A percentile compares a stretch with the other conserved stretches of the same genome.
Conservation (phyloP, 805 yeast species). For the Teunomyces atbi region DNA sequence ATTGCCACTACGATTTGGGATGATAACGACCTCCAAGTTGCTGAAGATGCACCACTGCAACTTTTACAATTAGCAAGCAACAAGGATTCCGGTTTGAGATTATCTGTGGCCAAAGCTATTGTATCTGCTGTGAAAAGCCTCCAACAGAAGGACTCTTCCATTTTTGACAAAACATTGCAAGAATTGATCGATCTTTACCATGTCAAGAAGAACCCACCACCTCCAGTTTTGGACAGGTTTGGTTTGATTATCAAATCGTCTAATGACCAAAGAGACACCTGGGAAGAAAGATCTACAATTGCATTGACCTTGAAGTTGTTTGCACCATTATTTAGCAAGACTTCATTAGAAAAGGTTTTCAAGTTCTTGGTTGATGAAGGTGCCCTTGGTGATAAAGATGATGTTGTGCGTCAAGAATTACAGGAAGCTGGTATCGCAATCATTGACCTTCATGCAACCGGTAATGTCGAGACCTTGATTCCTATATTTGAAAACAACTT, state of each 20-base stretch:
- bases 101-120: constrained; percentile 70
- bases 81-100: constrained; percentile 63
- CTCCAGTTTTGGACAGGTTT: constrained; percentile 72
- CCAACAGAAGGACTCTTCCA: constrained; percentile 17
- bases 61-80: constrained; percentile 53
- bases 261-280: constrained; percentile 63
- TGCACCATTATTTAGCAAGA: constrained; percentile 44
- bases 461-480: constrained; percentile 67
- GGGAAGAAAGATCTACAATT: constrained; percentile 84
- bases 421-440: constrained; percentile 86
- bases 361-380: constrained; percentile 58
- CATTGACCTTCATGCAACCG: constrained; percentile 63
- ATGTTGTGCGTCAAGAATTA: constrained; percentile 72
- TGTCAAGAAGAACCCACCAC: constrained; percentile 66
- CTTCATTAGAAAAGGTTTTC: constrained; percentile 54
- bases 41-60: constrained; percentile 41
- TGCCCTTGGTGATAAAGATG: constrained; percentile 74
- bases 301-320: constrained; percentile 64
- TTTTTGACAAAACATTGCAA: constrained; percentile 35
- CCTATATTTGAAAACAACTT: constrained; percentile 77
- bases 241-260: constrained; percentile 72
- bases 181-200: constrained; percentile 55
- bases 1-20: constrained; percentile 83
- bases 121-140: constrained; percentile 51
- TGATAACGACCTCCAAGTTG: constrained; percentile 61